These are phyloP conservation scores for Pichia sp. DNA, from an alignment of 1,139 yeast genomes.

Conservation along the genomic window DNA sequence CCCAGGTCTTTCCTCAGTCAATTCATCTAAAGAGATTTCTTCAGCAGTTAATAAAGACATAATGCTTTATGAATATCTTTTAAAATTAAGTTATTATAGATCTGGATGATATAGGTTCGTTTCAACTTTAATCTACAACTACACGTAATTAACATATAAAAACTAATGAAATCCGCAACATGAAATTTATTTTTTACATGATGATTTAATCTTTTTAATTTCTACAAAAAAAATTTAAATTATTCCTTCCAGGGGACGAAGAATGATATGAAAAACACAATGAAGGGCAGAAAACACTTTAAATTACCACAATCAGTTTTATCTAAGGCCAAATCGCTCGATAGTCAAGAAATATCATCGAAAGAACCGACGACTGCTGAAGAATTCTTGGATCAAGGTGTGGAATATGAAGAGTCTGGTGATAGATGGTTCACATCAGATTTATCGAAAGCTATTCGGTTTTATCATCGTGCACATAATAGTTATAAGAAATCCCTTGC, in stretches of 20 bases:
- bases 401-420: slow-evolving; percentile 49
- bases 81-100: too few relatives aligned
- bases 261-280: background rate
- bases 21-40: slow-evolving; percentile 1
- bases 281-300: slow-evolving; percentile 10
- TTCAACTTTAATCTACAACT: too few relatives aligned
- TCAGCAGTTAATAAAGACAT: background rate
- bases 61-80: too few relatives aligned
- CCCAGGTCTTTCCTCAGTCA: background rate
- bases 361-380: slow-evolving; percentile 35
- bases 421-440: slow-evolving; percentile 56
- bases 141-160: too few relatives aligned
- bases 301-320: slow-evolving; percentile 20
- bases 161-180: too few relatives aligned
- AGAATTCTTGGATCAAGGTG: slow-evolving; percentile 43
- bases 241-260: too few relatives aligned
- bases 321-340: slow-evolving; percentile 13
- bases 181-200: background rate
- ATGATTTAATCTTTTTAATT: background rate
- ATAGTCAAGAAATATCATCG: background rate
- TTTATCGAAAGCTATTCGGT: slow-evolving; percentile 45
- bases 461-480: slow-evolving; percentile 44
- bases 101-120: too few relatives aligned
- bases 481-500: slow-evolving; percentile 33
- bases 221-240: too few relatives aligned